These are phyloP conservation scores for Thalassiosira pacifica DNA, from an alignment of 352 stramenopile genomes.

Conservation along the genomic window DNA sequence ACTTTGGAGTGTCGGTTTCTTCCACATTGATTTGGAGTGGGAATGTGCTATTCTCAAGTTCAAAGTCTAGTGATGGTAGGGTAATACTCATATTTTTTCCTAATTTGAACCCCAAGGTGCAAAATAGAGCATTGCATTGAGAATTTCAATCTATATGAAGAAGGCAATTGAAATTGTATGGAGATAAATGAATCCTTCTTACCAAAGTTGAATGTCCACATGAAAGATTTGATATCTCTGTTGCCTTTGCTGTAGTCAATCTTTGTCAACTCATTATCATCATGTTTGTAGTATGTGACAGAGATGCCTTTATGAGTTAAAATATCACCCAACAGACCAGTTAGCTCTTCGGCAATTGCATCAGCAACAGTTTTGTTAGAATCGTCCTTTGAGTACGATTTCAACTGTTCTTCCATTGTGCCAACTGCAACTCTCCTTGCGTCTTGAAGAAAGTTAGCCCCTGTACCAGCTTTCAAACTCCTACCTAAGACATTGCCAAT, in stretches of 20 bases:
- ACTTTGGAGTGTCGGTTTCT: neutral
- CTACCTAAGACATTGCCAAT: too few relatives aligned
- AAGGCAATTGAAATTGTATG: too few relatives aligned
- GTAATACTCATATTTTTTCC: conserved; percentile 20
- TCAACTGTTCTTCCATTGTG: conserved; percentile 35
- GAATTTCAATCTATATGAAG: conserved; percentile 1
- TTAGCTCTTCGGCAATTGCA: neutral
- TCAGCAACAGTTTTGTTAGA: conserved; percentile 16
- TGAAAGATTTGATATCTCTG: conserved; percentile 36
- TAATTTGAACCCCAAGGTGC: neutral
- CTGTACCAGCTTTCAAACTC: too few relatives aligned
- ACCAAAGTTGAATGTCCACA: conserved; percentile 45
- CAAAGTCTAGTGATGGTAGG: conserved; percentile 50
- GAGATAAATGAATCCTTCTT: too few relatives aligned
- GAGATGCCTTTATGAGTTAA: neutral
- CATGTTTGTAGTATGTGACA: conserved; percentile 41
- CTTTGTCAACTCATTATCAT: conserved; percentile 14
- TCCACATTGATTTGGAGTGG: conserved; percentile 48
- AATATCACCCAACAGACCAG: neutral
- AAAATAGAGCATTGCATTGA: neutral
- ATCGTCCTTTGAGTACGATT: conserved; percentile 25
- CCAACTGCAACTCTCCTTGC: conserved; percentile 34
- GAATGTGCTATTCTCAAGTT: conserved; percentile 37
- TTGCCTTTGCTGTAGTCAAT: conserved; percentile 13
- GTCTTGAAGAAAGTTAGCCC: conserved; percentile 35